Conservation (phyloP, 495 filamentous ascomycete genomes). For the Penicillium antarcticum region DNA sequence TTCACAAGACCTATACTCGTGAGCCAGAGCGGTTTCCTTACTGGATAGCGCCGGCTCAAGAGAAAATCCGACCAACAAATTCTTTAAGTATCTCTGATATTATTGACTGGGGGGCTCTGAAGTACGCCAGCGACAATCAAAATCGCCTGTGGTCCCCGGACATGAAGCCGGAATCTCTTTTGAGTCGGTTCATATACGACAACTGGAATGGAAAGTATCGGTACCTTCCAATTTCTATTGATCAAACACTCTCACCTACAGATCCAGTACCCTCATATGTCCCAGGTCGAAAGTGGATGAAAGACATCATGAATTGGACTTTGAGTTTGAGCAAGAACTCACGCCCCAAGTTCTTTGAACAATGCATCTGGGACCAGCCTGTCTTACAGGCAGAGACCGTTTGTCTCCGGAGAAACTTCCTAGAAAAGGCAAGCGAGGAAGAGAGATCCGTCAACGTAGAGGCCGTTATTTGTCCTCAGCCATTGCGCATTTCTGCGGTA, state of each 20-base stretch:
- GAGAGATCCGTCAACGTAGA: constrained; percentile 42
- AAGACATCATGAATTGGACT: constrained; percentile 65
- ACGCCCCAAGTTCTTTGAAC: constrained; percentile 34
- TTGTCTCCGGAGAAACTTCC: constrained; percentile 72
- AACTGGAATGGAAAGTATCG: constrained; percentile 62
- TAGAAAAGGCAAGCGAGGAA: constrained; percentile 58
- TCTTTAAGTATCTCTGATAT: constrained; percentile 14
- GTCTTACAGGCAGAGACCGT: constrained; percentile 74
- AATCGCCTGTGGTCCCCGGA: constrained; percentile 54
- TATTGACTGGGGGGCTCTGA: constrained; percentile 66
- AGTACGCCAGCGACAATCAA: constrained; percentile 47
- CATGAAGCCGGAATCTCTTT: constrained; percentile 53
- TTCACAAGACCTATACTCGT: constrained; percentile 76
- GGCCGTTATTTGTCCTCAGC: constrained; percentile 54
- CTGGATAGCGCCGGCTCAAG: constrained; percentile 66
- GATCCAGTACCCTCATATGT: constrained; percentile 53
- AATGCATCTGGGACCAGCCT: constrained; percentile 62
- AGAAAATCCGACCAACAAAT: background rate
- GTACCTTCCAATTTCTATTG: constrained; percentile 41
- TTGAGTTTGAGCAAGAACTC: constrained; percentile 56
- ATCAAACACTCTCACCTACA: constrained; percentile 40
- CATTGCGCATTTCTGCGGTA: constrained; percentile 72
- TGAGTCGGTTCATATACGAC: constrained; percentile 69
- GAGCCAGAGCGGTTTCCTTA: constrained; percentile 69
- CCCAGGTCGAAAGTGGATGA: constrained; percentile 47